Evolutionary conservation across 176 grass and related monocot genomes (phyloP).

Genomic region (Poa pratensis): DNA sequence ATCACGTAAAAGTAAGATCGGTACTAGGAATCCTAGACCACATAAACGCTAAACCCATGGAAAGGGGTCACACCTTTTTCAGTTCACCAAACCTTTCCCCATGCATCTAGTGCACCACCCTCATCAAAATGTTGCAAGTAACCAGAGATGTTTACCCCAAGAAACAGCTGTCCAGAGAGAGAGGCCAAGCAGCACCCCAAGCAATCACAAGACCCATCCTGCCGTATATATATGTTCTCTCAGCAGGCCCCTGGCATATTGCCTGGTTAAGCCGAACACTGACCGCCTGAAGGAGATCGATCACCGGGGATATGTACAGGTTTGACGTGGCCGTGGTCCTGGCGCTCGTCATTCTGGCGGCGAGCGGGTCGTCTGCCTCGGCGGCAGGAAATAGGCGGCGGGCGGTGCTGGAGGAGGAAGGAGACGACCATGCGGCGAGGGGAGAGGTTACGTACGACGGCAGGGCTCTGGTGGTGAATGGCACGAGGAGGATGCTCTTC

Average conservation of each 20-base stretch:
- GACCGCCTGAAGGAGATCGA: neutral
- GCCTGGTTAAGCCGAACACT: neutral
- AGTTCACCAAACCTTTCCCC: neutral
- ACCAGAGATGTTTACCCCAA: neutral
- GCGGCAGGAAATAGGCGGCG: neutral
- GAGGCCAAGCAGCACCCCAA: neutral
- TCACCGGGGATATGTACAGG: neutral
- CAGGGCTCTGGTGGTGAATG: conserved; percentile 68
- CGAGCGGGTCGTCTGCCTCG: neutral
- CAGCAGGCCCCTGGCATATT: neutral
- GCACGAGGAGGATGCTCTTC: conserved; percentile 68
- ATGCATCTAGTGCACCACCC: neutral
- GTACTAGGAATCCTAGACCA: neutral
- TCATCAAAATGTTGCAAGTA: conserved; percentile 18
- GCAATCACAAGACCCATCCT: no score
- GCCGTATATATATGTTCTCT: neutral
- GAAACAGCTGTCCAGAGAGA: neutral
- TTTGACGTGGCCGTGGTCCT: neutral
- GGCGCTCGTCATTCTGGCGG: neutral
- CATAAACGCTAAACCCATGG: conserved; percentile 6
- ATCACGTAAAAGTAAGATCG: neutral
- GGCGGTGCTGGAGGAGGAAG: neutral
- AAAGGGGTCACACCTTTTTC: neutral
- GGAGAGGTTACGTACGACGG: conserved; percentile 60
- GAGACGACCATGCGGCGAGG: neutral